phyloP scores from a whole-genome alignment of 2,329 filamentous ascomycete genomes.

The Fusarium decemcellulare region DNA sequence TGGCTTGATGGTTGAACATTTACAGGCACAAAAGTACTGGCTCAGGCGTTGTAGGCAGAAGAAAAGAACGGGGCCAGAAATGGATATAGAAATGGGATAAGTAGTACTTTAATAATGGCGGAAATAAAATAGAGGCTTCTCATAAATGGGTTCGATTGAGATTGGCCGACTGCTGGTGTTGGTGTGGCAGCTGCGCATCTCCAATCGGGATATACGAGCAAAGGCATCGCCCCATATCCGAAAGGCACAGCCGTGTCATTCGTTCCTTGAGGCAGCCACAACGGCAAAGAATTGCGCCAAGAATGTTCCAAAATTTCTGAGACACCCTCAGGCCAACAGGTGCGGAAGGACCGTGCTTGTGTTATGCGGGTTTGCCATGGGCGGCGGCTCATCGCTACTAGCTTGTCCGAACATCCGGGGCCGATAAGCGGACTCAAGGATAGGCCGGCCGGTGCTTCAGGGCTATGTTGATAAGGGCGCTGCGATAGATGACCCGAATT shows the following conservation, averaged over 20 bases:
- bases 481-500: slow-evolving; percentile 4
- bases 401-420: neutral
- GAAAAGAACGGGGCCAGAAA: neutral
- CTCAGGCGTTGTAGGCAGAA: neutral
- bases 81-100: neutral
- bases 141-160: no score
- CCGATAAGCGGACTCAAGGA: neutral
- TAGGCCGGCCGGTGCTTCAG: neutral
- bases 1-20: neutral
- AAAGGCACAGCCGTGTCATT: no score
- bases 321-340: no score
- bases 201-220: neutral
- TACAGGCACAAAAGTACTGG: neutral
- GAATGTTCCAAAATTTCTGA: no score
- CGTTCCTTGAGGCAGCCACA: no score
- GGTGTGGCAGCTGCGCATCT: no score
- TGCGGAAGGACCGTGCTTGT: no score
- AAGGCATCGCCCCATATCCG: neutral
- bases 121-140: neutral
- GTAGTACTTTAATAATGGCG: neutral
- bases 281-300: no score
- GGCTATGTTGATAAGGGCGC: no score
- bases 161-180: no score
- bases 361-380: no score
- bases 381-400: neutral